Base-by-base conservation (phyloP, 2,329 filamentous ascomycete genomes). In the Ophiosphaerella herpotricha region DNA sequence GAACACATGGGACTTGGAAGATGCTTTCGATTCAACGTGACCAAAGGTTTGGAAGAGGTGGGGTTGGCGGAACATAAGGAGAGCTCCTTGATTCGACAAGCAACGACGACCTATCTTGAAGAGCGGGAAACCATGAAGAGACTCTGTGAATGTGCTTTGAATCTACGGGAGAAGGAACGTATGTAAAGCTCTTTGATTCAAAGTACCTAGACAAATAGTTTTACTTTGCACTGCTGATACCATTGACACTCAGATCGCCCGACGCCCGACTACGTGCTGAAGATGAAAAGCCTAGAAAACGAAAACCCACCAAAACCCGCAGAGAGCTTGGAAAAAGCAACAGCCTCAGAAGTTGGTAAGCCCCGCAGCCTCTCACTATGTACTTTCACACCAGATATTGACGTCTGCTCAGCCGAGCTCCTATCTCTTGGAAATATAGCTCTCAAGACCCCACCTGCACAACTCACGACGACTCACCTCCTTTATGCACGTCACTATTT, bases 1-100 rank as follows among this genome's bases (percentile, higher is more conserved):
- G 39, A 42, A 12, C 23, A 42, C 18, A 42, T 42, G 39, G 23
- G 23, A 31, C 23, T 14, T 23, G 31, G 39, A 2, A 58, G 66
- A n/a, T 71, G 68, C 45, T 72, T 68, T 45, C 65, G 69, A 1
- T 70, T 73, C 40, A 71, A 72, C 54, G 68, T 72, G 9, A 56
- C 67, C 13, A 63, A 70, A 39, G 69, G 70, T 1, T 50, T 73
- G 9, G 54, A 67, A 47, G 48, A 49, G 40, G 52, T 72, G 23
- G 36, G 48, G 11, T 32, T 61, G 12, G 58, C 52, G 13, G 56
- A 59, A 39, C 54, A 34, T 23, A 37, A 56, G 18, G 38, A 56
- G 39, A 13, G 47, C 13, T 50, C 43, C 16, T 23, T 50, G 13
- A 47, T 59, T 26, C 39, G 35, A 14, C 42, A 35, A 14, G 40